Conservation (phyloP, 805 yeast genomes). For the Kluyveromyces starmeri region DNA sequence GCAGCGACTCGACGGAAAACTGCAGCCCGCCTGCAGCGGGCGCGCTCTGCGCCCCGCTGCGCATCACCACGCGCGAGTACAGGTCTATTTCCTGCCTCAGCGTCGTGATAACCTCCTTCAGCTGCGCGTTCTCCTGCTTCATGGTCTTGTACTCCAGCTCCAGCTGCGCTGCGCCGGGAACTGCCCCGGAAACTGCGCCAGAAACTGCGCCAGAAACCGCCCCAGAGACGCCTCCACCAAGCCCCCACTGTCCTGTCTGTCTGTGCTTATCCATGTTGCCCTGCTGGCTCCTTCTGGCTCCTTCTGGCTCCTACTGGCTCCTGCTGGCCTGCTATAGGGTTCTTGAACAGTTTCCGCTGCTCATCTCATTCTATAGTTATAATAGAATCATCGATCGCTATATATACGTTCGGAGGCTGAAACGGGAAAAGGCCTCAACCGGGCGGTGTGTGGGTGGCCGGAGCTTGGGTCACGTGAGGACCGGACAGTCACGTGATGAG, state of each 20-base stretch:
- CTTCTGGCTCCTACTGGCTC: too few relatives aligned
- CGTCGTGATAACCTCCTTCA: constrained; percentile 18
- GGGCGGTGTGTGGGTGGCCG: too few relatives aligned
- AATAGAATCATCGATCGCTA: too few relatives aligned
- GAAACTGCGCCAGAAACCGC: constrained; percentile 4
- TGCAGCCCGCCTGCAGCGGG: constrained; percentile 6
- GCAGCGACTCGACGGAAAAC: constrained; percentile 13
- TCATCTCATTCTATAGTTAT: too few relatives aligned
- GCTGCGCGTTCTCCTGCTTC: constrained; percentile 20
- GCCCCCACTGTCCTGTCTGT: not conserved
- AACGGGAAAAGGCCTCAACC: too few relatives aligned
- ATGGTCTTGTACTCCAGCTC: constrained; percentile 20
- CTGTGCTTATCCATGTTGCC: constrained; percentile 1
- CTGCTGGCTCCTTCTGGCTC: too few relatives aligned
- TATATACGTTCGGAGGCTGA: too few relatives aligned
- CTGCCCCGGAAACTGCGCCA: constrained; percentile 1
- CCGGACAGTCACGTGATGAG: too few relatives aligned
- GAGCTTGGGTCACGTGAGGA: too few relatives aligned
- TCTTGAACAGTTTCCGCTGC: too few relatives aligned
- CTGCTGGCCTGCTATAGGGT: too few relatives aligned
- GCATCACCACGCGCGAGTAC: constrained; percentile 12
- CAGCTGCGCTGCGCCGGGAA: constrained; percentile 14
- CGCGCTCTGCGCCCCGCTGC: not conserved
- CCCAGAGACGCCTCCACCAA: constrained; percentile 1
- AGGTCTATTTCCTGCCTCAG: constrained; percentile 19